Evolutionary conservation across 441 rosid genomes (phyloP).

Genomic region (Oxalis stricta): DNA sequence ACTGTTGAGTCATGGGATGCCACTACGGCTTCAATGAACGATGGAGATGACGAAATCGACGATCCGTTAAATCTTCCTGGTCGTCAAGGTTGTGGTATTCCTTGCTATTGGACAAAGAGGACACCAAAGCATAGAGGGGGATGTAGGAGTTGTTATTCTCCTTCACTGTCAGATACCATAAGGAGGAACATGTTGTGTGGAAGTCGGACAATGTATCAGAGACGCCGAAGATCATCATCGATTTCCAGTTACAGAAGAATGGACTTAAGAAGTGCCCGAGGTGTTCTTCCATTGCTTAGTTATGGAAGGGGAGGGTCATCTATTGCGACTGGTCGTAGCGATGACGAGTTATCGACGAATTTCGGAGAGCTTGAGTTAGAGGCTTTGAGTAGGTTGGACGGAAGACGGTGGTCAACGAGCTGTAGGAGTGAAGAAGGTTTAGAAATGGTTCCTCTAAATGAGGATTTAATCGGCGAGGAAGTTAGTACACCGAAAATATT

Average conservation of each 20-base stretch:
- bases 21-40: constrained; percentile 60
- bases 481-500: constrained; percentile 38
- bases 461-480: constrained; percentile 63
- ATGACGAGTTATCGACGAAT: constrained; percentile 86
- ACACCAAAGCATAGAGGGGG: constrained; percentile 58
- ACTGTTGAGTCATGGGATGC: constrained; percentile 86
- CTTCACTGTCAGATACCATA: constrained; percentile 81
- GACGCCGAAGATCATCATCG: constrained; percentile 36
- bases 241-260: constrained; percentile 33
- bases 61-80: constrained; percentile 75
- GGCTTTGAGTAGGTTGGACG: constrained; percentile 93
- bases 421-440: constrained; percentile 77
- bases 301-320: constrained; percentile 75
- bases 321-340: constrained; percentile 59
- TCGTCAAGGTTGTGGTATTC: constrained; percentile 86
- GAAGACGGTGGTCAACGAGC: constrained; percentile 90
- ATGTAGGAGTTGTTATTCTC: constrained; percentile 79
- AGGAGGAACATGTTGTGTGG: constrained; percentile 81
- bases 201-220: constrained; percentile 45
- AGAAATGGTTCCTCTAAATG: constrained; percentile 45
- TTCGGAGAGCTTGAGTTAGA: constrained; percentile 91
- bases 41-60: constrained; percentile 62
- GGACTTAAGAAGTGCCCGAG: constrained; percentile 58
- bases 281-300: constrained; percentile 68
- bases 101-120: constrained; percentile 88